These are phyloP conservation scores for Sclerotinia borealis DNA, from an alignment of 2,329 filamentous ascomycete species.

Conservation along the genomic window DNA sequence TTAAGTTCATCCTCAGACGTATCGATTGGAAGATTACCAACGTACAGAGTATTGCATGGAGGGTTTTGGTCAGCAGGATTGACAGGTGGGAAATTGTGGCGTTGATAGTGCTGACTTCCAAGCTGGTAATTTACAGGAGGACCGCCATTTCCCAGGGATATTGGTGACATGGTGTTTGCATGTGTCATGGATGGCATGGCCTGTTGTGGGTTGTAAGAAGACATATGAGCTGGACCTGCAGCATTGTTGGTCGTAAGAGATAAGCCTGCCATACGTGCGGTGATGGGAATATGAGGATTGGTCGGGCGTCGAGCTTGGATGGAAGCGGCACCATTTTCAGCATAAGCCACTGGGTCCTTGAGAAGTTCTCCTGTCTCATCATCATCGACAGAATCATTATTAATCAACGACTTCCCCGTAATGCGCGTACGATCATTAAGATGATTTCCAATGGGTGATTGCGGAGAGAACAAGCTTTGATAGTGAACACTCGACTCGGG, in stretches of 20 bases:
- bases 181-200: slow-evolving; percentile 30
- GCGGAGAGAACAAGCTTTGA: slow-evolving; percentile 63
- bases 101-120: slow-evolving; percentile 50
- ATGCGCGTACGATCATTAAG: slow-evolving; percentile 55
- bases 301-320: slow-evolving; percentile 59
- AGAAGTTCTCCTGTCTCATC: slow-evolving; percentile 69
- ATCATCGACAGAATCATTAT: slow-evolving; percentile 59
- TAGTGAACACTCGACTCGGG: slow-evolving; percentile 48
- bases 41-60: slow-evolving; percentile 95
- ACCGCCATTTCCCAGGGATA: slow-evolving; percentile 40
- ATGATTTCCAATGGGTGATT: slow-evolving; percentile 66
- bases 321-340: slow-evolving; percentile 57
- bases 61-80: slow-evolving; percentile 96
- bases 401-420: slow-evolving; percentile 67
- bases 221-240: slow-evolving; percentile 28
- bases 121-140: slow-evolving; percentile 48
- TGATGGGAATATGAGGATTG: slow-evolving; percentile 64
- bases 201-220: slow-evolving; percentile 23
- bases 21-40: slow-evolving; percentile 90
- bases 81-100: slow-evolving; percentile 71
- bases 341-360: slow-evolving; percentile 66
- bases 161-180: slow-evolving; percentile 49
- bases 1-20: slow-evolving; percentile 95
- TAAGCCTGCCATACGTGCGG: slow-evolving; percentile 57
- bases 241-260: slow-evolving; percentile 64